Conservation (phyloP, 192 early-diverging fungal genomes). For the Rhizophlyctis rosea region DNA sequence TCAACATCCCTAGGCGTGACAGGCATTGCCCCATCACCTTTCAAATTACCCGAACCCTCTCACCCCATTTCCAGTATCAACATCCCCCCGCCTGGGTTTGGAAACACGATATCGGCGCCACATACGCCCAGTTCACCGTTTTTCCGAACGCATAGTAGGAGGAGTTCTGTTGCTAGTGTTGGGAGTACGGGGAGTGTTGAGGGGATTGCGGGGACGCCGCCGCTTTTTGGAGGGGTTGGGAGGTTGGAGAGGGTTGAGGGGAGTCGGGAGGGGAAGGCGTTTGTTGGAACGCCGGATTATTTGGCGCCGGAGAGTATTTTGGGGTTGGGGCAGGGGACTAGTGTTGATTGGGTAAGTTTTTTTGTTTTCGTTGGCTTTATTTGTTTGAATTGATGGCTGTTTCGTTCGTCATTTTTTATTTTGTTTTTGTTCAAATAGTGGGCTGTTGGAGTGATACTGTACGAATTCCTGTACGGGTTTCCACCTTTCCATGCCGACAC, state of each 20-base stretch:
- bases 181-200: conserved; percentile 26
- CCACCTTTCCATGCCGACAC: conserved; percentile 81
- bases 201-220: background rate
- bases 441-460: conserved; percentile 85
- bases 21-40: no score
- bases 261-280: conserved; percentile 42
- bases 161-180: conserved; percentile 36
- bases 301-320: conserved; percentile 84
- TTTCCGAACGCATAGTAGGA: conserved; percentile 11
- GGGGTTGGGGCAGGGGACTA: conserved; percentile 75
- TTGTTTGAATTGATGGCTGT: no score
- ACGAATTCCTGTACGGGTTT: conserved; percentile 79
- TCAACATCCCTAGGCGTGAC: background rate
- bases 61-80: no score
- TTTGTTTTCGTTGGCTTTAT: no score
- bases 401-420: conserved; percentile 14
- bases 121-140: background rate
- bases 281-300: conserved; percentile 88
- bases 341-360: conserved; percentile 82
- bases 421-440: no score
- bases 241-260: background rate
- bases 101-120: no score
- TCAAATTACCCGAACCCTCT: no score
- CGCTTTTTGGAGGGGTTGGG: background rate
- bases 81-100: no score